phyloP scores from a whole-genome alignment of 1,284 basidiomycete genomes.

The Ganoderma meredithae region DNA sequence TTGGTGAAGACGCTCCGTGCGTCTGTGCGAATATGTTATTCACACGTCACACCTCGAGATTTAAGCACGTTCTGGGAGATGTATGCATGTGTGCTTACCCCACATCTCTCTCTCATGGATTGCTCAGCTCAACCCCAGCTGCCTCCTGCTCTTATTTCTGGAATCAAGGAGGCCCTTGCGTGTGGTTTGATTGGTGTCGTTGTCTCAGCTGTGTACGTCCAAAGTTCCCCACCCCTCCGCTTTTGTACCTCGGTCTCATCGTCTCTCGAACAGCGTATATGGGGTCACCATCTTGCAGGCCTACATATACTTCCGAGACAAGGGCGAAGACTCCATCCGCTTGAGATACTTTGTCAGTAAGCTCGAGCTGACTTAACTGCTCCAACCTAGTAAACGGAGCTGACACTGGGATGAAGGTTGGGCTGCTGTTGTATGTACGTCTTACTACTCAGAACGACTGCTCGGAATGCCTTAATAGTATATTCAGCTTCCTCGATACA shows the following conservation, averaged over 20 bases:
- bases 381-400: not conserved
- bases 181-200: not conserved
- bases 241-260: not conserved
- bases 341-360: not conserved
- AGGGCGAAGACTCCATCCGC: not conserved
- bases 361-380: not conserved
- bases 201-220: not conserved
- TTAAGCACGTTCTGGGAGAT: not conserved
- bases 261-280: not conserved
- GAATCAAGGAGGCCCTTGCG: not conserved
- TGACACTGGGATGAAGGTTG: not conserved
- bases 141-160: not conserved
- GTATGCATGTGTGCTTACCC: not conserved
- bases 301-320: not conserved
- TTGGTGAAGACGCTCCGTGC: not conserved
- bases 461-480: not conserved
- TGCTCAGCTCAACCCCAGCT: not conserved
- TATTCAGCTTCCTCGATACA: not conserved
- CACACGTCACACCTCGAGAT: not conserved
- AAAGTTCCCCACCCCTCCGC: not conserved
- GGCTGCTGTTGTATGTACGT: not conserved
- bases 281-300: not conserved
- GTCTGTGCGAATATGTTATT: not conserved
- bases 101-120: not conserved
- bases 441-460: not conserved